phyloP scores from a whole-genome alignment of 2,329 filamentous ascomycete species.

The Colletotrichum brevisporum region DNA sequence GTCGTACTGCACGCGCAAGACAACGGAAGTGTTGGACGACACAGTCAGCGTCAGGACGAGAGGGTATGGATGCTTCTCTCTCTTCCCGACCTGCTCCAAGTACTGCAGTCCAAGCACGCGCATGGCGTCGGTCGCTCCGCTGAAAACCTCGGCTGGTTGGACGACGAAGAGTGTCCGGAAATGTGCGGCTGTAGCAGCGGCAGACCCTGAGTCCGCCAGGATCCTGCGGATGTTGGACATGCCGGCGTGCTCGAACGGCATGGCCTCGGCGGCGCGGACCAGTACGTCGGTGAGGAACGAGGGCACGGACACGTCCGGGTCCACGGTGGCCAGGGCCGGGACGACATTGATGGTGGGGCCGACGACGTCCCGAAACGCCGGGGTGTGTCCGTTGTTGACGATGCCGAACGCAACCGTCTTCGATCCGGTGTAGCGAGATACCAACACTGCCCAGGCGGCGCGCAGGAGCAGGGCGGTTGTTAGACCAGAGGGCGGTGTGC shows the following conservation, averaged over 20 bases:
- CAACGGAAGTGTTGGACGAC: background rate
- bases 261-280: conserved; percentile 40
- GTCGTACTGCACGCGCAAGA: background rate
- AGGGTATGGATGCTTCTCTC: background rate
- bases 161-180: conserved; percentile 51
- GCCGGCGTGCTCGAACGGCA: conserved; percentile 45
- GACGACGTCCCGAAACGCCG: conserved; percentile 45
- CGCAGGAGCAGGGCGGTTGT: conserved; percentile 44
- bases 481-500: conserved; percentile 6
- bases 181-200: conserved; percentile 38
- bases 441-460: conserved; percentile 50
- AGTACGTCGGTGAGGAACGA: conserved; percentile 38
- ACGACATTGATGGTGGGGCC: conserved; percentile 50
- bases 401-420: conserved; percentile 46
- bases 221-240: conserved; percentile 38
- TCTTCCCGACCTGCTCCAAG: too few species aligned
- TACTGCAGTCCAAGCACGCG: background rate
- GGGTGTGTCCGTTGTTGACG: conserved; percentile 48
- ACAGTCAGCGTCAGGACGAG: background rate
- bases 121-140: too few species aligned
- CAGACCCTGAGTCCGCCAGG: conserved; percentile 13
- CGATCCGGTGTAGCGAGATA: conserved; percentile 52
- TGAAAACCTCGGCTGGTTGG: conserved; percentile 39
- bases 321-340: conserved; percentile 44
- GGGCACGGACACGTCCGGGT: conserved; percentile 13